Evolutionary conservation across 257 asterid genomes (phyloP).

Genomic region (Cinchona pubescens): DNA sequence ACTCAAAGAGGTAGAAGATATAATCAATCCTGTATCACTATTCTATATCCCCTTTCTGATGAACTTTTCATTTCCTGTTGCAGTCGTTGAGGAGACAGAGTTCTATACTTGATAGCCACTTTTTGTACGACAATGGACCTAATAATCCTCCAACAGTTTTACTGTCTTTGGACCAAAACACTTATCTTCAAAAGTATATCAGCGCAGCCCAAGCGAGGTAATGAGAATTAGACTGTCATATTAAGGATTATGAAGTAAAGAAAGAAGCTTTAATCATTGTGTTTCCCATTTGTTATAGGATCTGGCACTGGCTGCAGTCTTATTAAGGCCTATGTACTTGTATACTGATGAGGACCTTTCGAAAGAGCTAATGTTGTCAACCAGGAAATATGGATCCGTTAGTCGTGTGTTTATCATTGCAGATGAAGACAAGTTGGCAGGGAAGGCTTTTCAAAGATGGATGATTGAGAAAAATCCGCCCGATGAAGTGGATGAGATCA

Average conservation of each 20-base stretch:
- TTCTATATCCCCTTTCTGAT: background rate
- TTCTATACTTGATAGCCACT: constrained; percentile 12
- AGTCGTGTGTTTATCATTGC: constrained; percentile 28
- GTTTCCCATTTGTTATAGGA: constrained; percentile 20
- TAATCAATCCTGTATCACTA: no score
- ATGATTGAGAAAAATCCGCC: constrained; percentile 37
- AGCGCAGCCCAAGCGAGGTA: constrained; percentile 30
- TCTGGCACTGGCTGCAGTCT: constrained; percentile 30
- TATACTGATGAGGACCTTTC: constrained; percentile 19
- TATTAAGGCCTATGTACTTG: constrained; percentile 22
- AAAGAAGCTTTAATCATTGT: background rate
- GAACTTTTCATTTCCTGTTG: background rate
- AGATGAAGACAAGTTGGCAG: constrained; percentile 24
- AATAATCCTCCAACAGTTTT: constrained; percentile 27
- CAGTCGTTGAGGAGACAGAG: background rate
- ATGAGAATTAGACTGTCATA: background rate
- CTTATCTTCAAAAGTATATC: constrained; percentile 21
- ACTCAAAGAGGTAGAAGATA: background rate
- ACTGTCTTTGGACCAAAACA: constrained; percentile 23
- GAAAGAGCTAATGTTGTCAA: constrained; percentile 17
- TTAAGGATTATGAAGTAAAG: background rate
- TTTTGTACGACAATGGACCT: constrained; percentile 20
- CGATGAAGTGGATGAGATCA: constrained; percentile 28
- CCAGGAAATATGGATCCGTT: constrained; percentile 23
- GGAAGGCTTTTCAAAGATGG: constrained; percentile 27